Conservation (phyloP, 2,329 filamentous ascomycete species). For the Taxawa tesnikishii region DNA sequence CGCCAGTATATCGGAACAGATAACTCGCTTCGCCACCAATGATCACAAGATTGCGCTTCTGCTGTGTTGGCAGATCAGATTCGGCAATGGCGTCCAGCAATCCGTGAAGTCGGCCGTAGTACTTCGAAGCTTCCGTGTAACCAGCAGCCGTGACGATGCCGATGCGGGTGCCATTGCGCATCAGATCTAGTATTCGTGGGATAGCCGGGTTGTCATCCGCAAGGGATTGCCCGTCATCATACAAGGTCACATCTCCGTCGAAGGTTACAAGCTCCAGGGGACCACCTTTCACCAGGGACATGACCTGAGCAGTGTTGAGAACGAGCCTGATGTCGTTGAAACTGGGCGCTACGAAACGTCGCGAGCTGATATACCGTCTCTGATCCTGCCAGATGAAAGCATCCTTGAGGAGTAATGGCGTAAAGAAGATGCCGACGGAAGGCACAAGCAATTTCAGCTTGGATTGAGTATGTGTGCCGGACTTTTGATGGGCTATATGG, state of each 20-base stretch:
- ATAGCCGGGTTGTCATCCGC: constrained; percentile 68
- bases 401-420: constrained; percentile 69
- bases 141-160: constrained; percentile 96
- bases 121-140: constrained; percentile 76
- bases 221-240: constrained; percentile 68
- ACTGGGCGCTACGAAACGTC: constrained; percentile 86
- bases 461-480: constrained; percentile 44
- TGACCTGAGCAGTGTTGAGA: constrained; percentile 87
- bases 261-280: constrained; percentile 82
- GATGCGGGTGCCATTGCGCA: constrained; percentile 67
- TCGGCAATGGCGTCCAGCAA: constrained; percentile 68
- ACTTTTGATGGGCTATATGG: constrained; percentile 66
- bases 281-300: constrained; percentile 68
- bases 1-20: constrained; percentile 65
- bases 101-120: constrained; percentile 77
- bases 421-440: constrained; percentile 88
- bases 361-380: constrained; percentile 73
- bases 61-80: constrained; percentile 48
- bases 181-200: constrained; percentile 52
- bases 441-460: constrained; percentile 90
- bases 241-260: constrained; percentile 93
- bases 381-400: constrained; percentile 86
- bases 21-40: constrained; percentile 97
- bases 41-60: constrained; percentile 72
- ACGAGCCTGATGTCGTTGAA: constrained; percentile 94